Evolutionary conservation across 2,329 filamentous ascomycete species (phyloP).

Genomic region (Canariomyces notabilis): DNA sequence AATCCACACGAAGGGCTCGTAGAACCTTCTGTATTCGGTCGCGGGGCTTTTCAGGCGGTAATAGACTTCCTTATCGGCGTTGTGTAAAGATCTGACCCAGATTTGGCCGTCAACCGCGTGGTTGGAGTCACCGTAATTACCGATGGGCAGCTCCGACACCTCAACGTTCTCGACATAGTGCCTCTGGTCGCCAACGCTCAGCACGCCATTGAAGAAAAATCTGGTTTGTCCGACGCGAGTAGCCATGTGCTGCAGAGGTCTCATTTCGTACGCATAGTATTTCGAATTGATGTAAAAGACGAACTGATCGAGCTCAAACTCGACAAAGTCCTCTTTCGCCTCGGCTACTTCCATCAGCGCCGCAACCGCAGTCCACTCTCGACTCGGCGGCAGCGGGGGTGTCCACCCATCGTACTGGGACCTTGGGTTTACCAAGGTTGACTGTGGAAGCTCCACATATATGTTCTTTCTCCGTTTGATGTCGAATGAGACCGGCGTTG

Average conservation of each 20-base stretch:
- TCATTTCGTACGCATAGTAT: constrained; percentile 44
- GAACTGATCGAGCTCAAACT: constrained; percentile 54
- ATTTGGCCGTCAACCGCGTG: constrained; percentile 49
- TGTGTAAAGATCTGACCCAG: constrained; percentile 57
- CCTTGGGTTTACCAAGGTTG: constrained; percentile 26
- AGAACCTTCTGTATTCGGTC: constrained; percentile 57
- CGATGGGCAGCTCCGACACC: constrained; percentile 58
- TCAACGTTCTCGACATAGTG: constrained; percentile 52
- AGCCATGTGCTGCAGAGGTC: constrained; percentile 49
- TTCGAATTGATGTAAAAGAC: constrained; percentile 45
- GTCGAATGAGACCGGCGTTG: constrained; percentile 2
- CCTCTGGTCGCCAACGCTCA: constrained; percentile 40
- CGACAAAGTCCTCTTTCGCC: constrained; percentile 32
- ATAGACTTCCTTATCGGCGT: constrained; percentile 46
- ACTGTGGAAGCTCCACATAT: constrained; percentile 24
- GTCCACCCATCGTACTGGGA: constrained; percentile 28
- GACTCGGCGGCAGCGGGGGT: constrained; percentile 20
- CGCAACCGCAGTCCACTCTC: constrained; percentile 32
- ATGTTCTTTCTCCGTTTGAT: constrained; percentile 9
- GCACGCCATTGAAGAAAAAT: constrained; percentile 56
- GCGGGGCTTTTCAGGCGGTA: constrained; percentile 58
- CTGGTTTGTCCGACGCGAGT: constrained; percentile 30
- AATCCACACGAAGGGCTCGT: constrained; percentile 63
- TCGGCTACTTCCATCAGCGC: constrained; percentile 26
- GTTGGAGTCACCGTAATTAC: constrained; percentile 53